Evolutionary conservation across 306 rosid species (phyloP), one percentile per base, ranked within the genome.

Genomic region (Rubus parviflorus): DNA sequence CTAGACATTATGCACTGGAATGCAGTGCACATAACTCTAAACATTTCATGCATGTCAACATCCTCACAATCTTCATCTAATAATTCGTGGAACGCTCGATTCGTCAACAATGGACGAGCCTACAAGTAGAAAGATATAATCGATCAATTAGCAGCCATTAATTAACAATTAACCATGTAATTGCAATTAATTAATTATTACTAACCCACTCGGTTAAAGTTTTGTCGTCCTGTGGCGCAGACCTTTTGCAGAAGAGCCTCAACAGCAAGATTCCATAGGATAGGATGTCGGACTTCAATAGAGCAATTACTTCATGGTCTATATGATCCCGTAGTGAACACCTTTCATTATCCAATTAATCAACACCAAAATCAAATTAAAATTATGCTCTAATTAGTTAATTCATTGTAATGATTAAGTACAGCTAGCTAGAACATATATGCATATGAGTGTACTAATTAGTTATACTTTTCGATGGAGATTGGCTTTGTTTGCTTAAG

Each of bases 101-200:
- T 14, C 54, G 17, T 14, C 76, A 82, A 25, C 52, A 78, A 52
- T 22, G 85, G 85, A 48, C 73, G 79, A 30, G 85, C 85, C 80
- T 74, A 45, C 9, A 46, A 42, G 19, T 43, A 56, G 30, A 54
- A 54, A 8, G 35, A 30, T 30, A 30, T 30, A 30, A 30, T 30
- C 46, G 15, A 10, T 25, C 0, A 12, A 65, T 22, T 23, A 38
- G 22, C 38, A 76, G 14, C 40, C 17, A 23, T 60, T 2, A 25
- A 53, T 17, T 17, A 37, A 49, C 37, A 64, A 51, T 75, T 22
- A 72, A 45, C 7, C 37, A 20, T 42, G 19, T 11, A 43, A 58
- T 10, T 23, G 3, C 17, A 8, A 22, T 5, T 42, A 6, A 47
- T 30, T 48, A 38, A 53, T 43, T 16, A 30, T 9, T 38, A 77